These are phyloP conservation scores for Kwoniella sp. DNA, from an alignment of 768 basidiomycete genomes.

Conservation along the genomic window DNA sequence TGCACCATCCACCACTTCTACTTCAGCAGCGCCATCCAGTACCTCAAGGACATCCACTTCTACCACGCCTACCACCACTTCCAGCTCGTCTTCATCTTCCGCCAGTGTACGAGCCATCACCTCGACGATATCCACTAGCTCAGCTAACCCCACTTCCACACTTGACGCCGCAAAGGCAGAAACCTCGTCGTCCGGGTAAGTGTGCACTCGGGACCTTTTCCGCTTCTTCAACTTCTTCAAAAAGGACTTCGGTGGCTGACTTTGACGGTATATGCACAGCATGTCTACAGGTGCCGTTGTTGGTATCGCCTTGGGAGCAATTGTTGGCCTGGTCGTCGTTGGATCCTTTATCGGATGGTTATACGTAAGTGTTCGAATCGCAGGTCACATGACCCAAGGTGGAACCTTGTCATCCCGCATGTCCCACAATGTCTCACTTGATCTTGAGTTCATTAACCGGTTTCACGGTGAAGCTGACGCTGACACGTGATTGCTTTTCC, in stretches of 20 bases:
- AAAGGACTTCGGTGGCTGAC: not conserved
- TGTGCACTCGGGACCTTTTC: too few species aligned
- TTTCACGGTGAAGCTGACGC: not conserved
- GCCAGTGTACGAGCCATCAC: slow-evolving; percentile 23
- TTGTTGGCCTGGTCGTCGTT: slow-evolving; percentile 39
- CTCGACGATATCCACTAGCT: slow-evolving; percentile 15
- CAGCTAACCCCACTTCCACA: slow-evolving; percentile 12
- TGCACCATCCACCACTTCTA: slow-evolving; percentile 6
- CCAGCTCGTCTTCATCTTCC: not conserved
- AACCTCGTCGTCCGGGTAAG: slow-evolving; percentile 18
- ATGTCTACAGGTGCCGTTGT: slow-evolving; percentile 44
- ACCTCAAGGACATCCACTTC: not conserved
- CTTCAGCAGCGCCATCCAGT: not conserved
- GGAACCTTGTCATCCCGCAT: not conserved
- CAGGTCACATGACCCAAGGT: slow-evolving; percentile 2
- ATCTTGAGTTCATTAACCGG: too few species aligned
- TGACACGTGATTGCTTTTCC: slow-evolving; percentile 2
- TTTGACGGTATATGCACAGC: not conserved
- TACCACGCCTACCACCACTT: slow-evolving; percentile 9
- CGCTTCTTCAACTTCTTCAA: not conserved
- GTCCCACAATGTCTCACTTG: slow-evolving; percentile 2
- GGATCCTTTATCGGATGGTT: slow-evolving; percentile 41
- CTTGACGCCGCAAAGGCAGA: slow-evolving; percentile 15
- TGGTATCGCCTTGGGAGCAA: slow-evolving; percentile 38
- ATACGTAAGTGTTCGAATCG: slow-evolving; percentile 29